Evolutionary conservation across 2,329 filamentous ascomycete genomes (phyloP), one percentile per base, ranked within the genome.

Genomic region (Fusarium xylarioides): DNA sequence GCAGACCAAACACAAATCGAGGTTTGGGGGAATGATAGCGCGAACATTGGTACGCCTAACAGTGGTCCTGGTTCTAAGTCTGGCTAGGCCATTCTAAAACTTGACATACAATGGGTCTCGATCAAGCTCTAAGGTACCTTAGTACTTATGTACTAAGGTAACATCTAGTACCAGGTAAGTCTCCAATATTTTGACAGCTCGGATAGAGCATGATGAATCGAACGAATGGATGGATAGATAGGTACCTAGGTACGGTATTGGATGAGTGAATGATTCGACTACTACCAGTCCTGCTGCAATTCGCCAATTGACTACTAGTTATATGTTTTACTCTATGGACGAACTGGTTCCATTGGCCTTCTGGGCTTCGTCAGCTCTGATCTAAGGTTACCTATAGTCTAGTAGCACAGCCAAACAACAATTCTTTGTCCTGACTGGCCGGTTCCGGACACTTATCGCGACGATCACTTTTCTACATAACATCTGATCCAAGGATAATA

Each of bases 41-140:
- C 37, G 46, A 63, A 43, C 44, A 56, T 47, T 56, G 54, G 40
- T 35, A 57, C 44, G 44, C 40, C 49, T 60, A 63, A 62, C 54
- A 71, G 54, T 67, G 67, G 71, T 43, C 63, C 44, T 64, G 53
- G 40, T 65, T 66, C 71, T 72, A 52, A 65, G 59, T 64, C 30
- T 59, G 71, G 68, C 71, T 74, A 74, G 71, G 68, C 63, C 71
- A 65, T 47, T 61, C 50, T 43, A 68, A 73, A 74, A 61, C 49
- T 74, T 43, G 49, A 61, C 50, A 46, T 50, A 66, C 50, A 59
- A 61, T 58, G 56, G 71, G 67, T 52, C 67, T 61, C 38, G 32
- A 55, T 43, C 47, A 55, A 70, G 50, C 66, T 66, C 26, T 49
- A 28, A 28, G 26, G 26, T 28, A 49, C 46, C 18, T 21, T 21